Conservation (phyloP, 331 rosid genomes). For the Quercus lobata region DNA sequence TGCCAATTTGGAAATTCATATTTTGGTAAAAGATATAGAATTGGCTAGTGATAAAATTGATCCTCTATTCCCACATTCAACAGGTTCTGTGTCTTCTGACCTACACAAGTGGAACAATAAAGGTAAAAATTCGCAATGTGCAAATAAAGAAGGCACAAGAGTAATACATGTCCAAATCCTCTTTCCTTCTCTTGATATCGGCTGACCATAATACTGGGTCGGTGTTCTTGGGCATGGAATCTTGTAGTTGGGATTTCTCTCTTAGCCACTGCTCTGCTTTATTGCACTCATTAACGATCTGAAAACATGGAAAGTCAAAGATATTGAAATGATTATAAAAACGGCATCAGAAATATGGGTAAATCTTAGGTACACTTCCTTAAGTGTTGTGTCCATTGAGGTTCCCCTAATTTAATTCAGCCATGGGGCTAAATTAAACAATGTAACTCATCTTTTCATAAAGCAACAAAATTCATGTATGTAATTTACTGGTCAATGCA, state of each 20-base stretch:
- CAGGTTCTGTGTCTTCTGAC: background rate
- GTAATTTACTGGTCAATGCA: too few species aligned
- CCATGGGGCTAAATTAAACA: too few species aligned
- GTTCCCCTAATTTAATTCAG: too few species aligned
- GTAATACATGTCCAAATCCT: constrained; percentile 42
- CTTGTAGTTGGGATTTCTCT: constrained; percentile 43
- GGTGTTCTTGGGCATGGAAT: constrained; percentile 32
- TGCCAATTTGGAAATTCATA: background rate
- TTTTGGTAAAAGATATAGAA: background rate
- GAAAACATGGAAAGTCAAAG: constrained; percentile 10
- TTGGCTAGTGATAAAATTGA: background rate
- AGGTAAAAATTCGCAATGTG: background rate
- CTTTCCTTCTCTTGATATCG: constrained; percentile 39
- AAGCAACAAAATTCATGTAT: too few species aligned
- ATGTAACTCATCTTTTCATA: too few species aligned
- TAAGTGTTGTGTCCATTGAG: too few species aligned
- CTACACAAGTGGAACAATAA: background rate
- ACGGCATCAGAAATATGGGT: background rate
- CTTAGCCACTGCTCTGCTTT: constrained; percentile 49
- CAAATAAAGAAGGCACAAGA: background rate
- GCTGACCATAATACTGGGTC: constrained; percentile 53
- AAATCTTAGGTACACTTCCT: too few species aligned
- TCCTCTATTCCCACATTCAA: background rate
- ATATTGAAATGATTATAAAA: background rate
- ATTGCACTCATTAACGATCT: constrained; percentile 44